phyloP scores from a whole-genome alignment of 371 early-diverging fungal genomes.

The Haplosporangium sp. region DNA sequence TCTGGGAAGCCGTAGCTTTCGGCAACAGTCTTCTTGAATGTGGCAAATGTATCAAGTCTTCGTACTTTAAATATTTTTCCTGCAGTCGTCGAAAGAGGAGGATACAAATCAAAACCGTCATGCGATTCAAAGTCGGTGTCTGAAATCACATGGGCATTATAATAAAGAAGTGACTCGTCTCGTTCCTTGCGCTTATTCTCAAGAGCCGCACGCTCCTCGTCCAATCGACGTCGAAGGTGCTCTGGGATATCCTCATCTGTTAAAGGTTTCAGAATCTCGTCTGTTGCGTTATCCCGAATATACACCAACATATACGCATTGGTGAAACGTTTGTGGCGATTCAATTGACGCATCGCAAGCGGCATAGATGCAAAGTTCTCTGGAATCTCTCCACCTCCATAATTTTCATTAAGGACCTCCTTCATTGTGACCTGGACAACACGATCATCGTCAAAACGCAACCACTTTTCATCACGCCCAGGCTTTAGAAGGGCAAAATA shows the following conservation, averaged over 20 bases:
- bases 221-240: conserved; percentile 74
- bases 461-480: conserved; percentile 84
- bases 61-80: conserved; percentile 62
- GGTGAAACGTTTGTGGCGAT: conserved; percentile 81
- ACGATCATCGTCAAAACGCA: conserved; percentile 98
- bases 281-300: conserved; percentile 81
- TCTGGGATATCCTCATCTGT: conserved; percentile 79
- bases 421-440: conserved; percentile 87
- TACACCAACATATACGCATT: conserved; percentile 99
- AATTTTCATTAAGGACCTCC: conserved; percentile 97
- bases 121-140: conserved; percentile 72
- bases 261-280: conserved; percentile 80
- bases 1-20: conserved; percentile 64
- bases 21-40: conserved; percentile 67
- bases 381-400: conserved; percentile 77
- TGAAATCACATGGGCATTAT: conserved; percentile 55
- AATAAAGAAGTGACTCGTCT: conserved; percentile 40
- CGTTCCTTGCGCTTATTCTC: conserved; percentile 47
- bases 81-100: conserved; percentile 54
- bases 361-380: conserved; percentile 61
- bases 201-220: conserved; percentile 26
- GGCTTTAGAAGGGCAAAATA: conserved; percentile 96
- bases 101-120: conserved; percentile 86
- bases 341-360: conserved; percentile 45
- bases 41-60: conserved; percentile 67